Conservation (phyloP, 805 yeast genomes). For the Wickerhamomyces bovis region DNA sequence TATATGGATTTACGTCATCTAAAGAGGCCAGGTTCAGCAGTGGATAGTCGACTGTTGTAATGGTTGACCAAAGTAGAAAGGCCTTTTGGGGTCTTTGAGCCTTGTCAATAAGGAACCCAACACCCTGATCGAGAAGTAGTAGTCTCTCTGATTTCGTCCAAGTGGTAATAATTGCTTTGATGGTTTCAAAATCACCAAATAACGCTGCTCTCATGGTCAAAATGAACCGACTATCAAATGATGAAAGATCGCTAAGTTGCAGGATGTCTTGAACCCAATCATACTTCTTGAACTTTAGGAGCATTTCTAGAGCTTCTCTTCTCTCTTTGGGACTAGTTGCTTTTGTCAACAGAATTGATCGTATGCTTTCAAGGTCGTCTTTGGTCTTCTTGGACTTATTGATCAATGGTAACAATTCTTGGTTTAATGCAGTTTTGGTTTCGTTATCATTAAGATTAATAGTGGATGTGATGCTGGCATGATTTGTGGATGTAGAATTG, state of each 20-base stretch:
- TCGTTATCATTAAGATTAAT: neutral
- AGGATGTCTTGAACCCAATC: conserved; percentile 9
- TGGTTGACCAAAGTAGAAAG: conserved; percentile 1
- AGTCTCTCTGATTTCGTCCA: neutral
- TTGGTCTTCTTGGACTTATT: conserved; percentile 1
- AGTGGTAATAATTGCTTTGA: neutral
- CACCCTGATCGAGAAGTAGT: neutral
- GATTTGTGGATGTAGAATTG: neutral
- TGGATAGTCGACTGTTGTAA: neutral
- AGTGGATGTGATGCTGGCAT: neutral
- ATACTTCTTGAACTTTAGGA: conserved; percentile 8
- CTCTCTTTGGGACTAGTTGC: neutral
- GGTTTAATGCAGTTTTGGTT: neutral
- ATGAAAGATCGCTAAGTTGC: neutral
- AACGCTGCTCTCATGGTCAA: neutral
- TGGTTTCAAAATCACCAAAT: neutral
- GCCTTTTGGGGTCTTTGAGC: conserved; percentile 1
- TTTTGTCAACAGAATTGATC: neutral
- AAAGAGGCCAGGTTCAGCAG: neutral
- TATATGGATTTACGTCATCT: neutral
- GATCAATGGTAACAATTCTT: neutral
- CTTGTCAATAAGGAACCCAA: neutral
- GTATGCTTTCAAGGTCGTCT: conserved; percentile 1
- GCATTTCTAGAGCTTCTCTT: conserved; percentile 1
- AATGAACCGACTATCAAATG: neutral